Base-by-base conservation (phyloP, 2,329 filamentous ascomycete species). In the Paraconiothyrium sp. region DNA sequence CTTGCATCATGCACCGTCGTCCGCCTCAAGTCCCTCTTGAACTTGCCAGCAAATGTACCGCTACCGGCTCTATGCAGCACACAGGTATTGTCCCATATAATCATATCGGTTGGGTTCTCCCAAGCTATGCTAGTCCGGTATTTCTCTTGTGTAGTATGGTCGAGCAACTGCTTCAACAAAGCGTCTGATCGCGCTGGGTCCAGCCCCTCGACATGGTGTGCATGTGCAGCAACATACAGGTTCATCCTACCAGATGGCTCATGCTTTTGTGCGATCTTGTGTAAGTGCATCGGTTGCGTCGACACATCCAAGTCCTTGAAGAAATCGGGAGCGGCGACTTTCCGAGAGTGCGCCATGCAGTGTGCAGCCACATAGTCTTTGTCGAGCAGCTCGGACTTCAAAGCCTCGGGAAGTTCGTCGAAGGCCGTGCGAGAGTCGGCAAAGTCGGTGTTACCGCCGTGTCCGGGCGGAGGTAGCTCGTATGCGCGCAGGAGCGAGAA, bases 61-160 rank as follows among this genome's bases (percentile, higher is more conserved):
- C 77, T 75, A 1, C 78, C 80, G 0, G 84, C 84, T 10, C 84
- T 75, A 72, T 89, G 86, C 78, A 88, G 80, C 16, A 85, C 83
- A 50, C 80, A 82, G 0, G 83, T 83, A 69, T 88, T 88, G 66
- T 88, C 65, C 65, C 65, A 67, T 4, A 64, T 64, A 13, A 66
- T 56, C 56, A 88, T 39, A 67, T 88, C 86, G 0, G 83, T 81
- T 0, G 72, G 67, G 7, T 80, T 68, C 44, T 82, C 67, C 85
- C 85, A 88, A 48, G 76, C 67, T 3, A 86, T 78, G 4, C 74
- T 77, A 4, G 82, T 64, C 0, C 79, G 69, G 66, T 84, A 85
- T 66, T 83, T 82, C 1, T 78, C 70, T 73, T 84, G 81, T 2
- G 79, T 81, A 0, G 78, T 80, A 67, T 86, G 84, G 2, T 69